Conservation (phyloP, 2,329 filamentous ascomycete genomes). For the Diaporthe helianthi region DNA sequence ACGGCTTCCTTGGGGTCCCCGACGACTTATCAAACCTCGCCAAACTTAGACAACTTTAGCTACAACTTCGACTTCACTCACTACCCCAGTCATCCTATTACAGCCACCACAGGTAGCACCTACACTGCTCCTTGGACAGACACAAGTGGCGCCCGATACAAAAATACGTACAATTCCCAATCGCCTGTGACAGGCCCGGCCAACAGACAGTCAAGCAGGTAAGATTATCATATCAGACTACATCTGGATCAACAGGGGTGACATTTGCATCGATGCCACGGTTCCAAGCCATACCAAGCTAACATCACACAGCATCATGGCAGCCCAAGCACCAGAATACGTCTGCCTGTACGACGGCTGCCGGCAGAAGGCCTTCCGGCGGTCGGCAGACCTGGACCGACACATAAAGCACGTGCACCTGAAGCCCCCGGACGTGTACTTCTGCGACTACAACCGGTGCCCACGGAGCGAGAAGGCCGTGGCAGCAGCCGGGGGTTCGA, state of each 20-base stretch:
- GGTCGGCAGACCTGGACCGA: constrained; percentile 61
- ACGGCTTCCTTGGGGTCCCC: constrained; percentile 10
- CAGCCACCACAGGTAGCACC: background rate
- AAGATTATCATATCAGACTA: background rate
- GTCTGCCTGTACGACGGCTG: constrained; percentile 52
- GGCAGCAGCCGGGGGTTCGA: background rate
- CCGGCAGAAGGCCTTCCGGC: constrained; percentile 54
- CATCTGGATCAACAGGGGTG: no score
- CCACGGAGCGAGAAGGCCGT: constrained; percentile 44
- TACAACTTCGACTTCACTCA: background rate
- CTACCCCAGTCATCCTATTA: background rate
- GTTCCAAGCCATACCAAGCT: background rate
- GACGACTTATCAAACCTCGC: background rate
- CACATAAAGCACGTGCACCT: constrained; percentile 60
- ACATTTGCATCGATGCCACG: no score
- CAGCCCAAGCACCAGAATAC: constrained; percentile 34
- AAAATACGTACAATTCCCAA: background rate
- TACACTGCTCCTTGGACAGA: constrained; percentile 5
- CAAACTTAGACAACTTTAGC: constrained; percentile 6
- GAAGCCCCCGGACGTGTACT: constrained; percentile 50
- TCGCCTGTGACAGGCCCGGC: background rate
- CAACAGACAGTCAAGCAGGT: constrained; percentile 16
- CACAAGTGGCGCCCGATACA: background rate
- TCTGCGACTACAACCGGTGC: constrained; percentile 61
- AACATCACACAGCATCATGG: constrained; percentile 3